Conservation (phyloP, 2,329 filamentous ascomycete genomes). For the Colletotrichum echinochloae region DNA sequence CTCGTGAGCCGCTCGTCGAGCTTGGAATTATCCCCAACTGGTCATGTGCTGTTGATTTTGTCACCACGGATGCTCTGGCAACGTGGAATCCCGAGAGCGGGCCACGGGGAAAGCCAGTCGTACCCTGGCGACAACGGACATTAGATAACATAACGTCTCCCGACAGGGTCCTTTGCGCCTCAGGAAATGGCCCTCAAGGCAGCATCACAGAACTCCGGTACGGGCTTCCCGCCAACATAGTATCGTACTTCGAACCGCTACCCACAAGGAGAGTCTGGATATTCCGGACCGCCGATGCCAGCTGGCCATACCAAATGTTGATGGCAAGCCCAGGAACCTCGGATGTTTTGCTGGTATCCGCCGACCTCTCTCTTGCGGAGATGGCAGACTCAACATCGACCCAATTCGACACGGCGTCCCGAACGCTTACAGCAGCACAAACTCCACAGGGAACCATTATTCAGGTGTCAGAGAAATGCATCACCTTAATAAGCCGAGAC, state of each 20-base stretch:
- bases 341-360: constrained; percentile 60
- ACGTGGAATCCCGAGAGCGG: constrained; percentile 49
- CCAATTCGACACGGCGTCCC: constrained; percentile 63
- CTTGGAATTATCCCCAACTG: constrained; percentile 70
- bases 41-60: constrained; percentile 69
- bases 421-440: constrained; percentile 62
- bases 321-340: constrained; percentile 64
- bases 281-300: constrained; percentile 51
- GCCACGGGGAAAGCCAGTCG: constrained; percentile 38
- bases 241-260: constrained; percentile 65
- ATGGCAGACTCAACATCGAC: constrained; percentile 56
- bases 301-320: constrained; percentile 55
- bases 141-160: constrained; percentile 26
- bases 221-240: constrained; percentile 77
- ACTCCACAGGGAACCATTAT: constrained; percentile 54
- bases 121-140: constrained; percentile 31
- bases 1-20: constrained; percentile 46
- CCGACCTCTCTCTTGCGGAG: constrained; percentile 59
- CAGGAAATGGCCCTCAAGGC: constrained; percentile 72
- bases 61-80: constrained; percentile 57
- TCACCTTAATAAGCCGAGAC: constrained; percentile 54
- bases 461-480: constrained; percentile 65
- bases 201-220: constrained; percentile 76
- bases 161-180: constrained; percentile 74
- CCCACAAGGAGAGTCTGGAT: constrained; percentile 67